Evolutionary conservation across 305 asterid genomes (phyloP).

Genomic region (Plantago coronopus): DNA sequence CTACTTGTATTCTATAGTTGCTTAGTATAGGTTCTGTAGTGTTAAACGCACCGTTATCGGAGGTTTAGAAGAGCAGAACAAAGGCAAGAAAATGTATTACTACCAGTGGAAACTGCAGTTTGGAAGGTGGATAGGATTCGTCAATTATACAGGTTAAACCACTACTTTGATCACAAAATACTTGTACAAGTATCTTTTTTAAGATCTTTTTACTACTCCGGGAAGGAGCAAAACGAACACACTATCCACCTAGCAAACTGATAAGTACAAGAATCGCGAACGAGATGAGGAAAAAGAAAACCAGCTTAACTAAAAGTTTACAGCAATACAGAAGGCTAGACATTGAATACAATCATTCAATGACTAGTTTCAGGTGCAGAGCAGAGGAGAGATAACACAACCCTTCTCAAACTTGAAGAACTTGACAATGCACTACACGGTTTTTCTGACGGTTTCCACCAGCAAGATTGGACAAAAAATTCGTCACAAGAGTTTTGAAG

Average conservation of each 20-base stretch:
- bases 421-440: conserved; percentile 53
- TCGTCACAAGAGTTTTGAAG: conserved; percentile 45
- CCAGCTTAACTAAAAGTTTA: too few relatives aligned
- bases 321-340: conserved; percentile 1
- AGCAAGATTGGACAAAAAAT: conserved; percentile 46
- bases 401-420: conserved; percentile 49
- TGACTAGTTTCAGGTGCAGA: conserved; percentile 12
- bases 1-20: too few relatives aligned
- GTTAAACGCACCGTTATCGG: too few relatives aligned
- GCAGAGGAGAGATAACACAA: background rate
- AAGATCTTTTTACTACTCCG: background rate
- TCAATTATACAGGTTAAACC: background rate
- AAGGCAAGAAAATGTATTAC: too few relatives aligned
- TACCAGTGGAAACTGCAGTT: background rate
- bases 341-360: conserved; percentile 6
- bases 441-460: conserved; percentile 44
- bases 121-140: background rate
- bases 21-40: too few relatives aligned
- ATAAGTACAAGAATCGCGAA: too few relatives aligned
- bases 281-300: too few relatives aligned
- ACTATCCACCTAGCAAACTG: conserved; percentile 8
- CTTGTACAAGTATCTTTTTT: background rate
- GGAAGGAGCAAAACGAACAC: conserved; percentile 1
- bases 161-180: conserved; percentile 15
- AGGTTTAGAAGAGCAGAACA: too few relatives aligned